A percentile compares a stretch with the other conserved stretches of the same genome.
Evolutionary conservation across 495 filamentous ascomycete genomes (phyloP).

Genomic region (Aspergillus baeticus): DNA sequence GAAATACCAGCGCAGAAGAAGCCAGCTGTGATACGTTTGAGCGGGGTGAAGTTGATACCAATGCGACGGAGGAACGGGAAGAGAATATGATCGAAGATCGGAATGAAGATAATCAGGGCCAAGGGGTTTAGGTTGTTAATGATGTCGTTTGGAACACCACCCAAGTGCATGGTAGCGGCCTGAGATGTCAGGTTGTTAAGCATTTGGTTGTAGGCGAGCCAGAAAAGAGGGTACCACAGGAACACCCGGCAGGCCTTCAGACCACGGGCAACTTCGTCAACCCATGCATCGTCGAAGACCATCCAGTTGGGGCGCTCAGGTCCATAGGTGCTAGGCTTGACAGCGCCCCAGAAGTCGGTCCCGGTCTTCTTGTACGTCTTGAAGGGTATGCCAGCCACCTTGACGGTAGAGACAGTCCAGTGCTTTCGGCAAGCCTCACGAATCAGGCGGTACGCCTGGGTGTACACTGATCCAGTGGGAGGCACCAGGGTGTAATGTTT

Average conservation of each 20-base stretch:
- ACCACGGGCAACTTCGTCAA: slow-evolving; percentile 68
- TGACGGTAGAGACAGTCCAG: slow-evolving; percentile 44
- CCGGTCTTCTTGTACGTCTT: slow-evolving; percentile 39
- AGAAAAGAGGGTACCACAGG: slow-evolving; percentile 70
- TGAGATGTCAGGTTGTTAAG: slow-evolving; percentile 74
- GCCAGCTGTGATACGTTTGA: slow-evolving; percentile 71
- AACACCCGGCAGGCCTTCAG: slow-evolving; percentile 67
- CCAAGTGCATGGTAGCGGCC: slow-evolving; percentile 67
- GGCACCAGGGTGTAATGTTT: slow-evolving; percentile 56
- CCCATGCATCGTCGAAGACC: slow-evolving; percentile 74
- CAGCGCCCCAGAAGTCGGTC: slow-evolving; percentile 57
- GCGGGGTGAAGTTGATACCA: slow-evolving; percentile 66
- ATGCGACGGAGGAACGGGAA: slow-evolving; percentile 65
- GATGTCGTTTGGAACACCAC: slow-evolving; percentile 75
- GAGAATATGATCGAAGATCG: slow-evolving; percentile 65
- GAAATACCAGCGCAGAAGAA: slow-evolving; percentile 59
- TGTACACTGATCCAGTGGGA: slow-evolving; percentile 64
- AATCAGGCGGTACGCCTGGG: slow-evolving; percentile 56
- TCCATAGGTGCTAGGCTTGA: slow-evolving; percentile 61
- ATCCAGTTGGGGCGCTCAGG: slow-evolving; percentile 53
- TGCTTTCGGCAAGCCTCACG: slow-evolving; percentile 59
- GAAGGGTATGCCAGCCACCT: neutral
- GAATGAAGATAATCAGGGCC: slow-evolving; percentile 75
- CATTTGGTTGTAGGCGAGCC: slow-evolving; percentile 58
- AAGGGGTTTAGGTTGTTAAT: slow-evolving; percentile 77